Base-by-base conservation (phyloP, 2,329 filamentous ascomycete species). In the Herpotrichia juniperi region DNA sequence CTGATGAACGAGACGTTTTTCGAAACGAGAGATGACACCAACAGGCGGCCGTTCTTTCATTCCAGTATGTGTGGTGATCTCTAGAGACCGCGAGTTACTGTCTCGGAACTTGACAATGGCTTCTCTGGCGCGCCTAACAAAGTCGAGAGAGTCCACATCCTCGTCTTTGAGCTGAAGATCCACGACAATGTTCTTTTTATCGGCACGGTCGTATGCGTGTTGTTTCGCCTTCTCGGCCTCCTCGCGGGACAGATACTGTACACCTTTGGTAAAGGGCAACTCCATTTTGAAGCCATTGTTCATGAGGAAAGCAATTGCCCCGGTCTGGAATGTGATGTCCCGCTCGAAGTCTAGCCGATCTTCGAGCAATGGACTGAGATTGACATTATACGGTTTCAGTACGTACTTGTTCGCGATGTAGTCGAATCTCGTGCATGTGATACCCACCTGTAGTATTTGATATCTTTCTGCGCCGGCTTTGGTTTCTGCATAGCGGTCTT, bases 1-100 rank as follows among this genome's bases (percentile, higher is more conserved):
- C 59, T 89, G 86, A 63, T 89, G 83, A 1, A 89, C 79, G 5
- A 90, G 76, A 28, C 84, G 79, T 66, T 86, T 84, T 64, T 90
- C 86, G 59, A 83, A 88, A 0, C 79, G 62, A 14, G 56, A 68
- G 12, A 75, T 71, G 16, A 51, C 55, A 16, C 51, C 54, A 1
- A 54, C 31, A 2, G 24, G 10, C 2, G 67, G 61, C 28, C 54
- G 51, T 2, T 55, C 49, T 21, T 55, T 34, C 5, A 63, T 50
- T 3, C 69, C 70, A 10, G 68, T 71, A 17, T 63, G 58, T 2
- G 66, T 65, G 3, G 67, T 68, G 43, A 74, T 66, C 10, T 69
- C 60, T 7, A 74, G 53, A 16, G 32, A 22, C 6, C 19, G 11
- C 12, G 26, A n/a, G 21, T 17, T 30, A 8, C 43, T 48, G 11